Evolutionary conservation across 2,329 filamentous ascomycete genomes (phyloP).

Genomic region (Fusarium siculi): DNA sequence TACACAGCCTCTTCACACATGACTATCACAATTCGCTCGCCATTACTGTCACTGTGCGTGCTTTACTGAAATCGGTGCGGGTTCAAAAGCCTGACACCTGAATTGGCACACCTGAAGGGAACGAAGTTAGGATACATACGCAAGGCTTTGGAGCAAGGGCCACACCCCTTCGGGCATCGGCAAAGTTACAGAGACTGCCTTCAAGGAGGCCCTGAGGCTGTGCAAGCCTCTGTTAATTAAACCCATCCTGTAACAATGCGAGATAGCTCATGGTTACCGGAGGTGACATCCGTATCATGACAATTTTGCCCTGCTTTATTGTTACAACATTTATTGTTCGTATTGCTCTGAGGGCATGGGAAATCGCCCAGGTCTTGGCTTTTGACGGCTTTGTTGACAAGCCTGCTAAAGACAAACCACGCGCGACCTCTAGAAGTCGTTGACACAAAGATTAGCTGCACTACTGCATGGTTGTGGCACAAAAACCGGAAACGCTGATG

Average conservation of each 20-base stretch:
- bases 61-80: not conserved
- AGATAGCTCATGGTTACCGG: slow-evolving; percentile 9
- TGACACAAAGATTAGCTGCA: slow-evolving; percentile 20
- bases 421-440: slow-evolving; percentile 11
- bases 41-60: not conserved
- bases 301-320: not conserved
- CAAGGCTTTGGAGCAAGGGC: slow-evolving; percentile 17
- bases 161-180: slow-evolving; percentile 24
- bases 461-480: slow-evolving; percentile 17
- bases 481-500: slow-evolving; percentile 25
- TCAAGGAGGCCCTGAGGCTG: slow-evolving; percentile 22
- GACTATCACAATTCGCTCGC: slow-evolving; percentile 11
- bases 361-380: slow-evolving; percentile 22
- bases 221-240: slow-evolving; percentile 40
- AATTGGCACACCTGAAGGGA: slow-evolving; percentile 18
- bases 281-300: slow-evolving; percentile 7
- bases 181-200: slow-evolving; percentile 14
- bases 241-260: slow-evolving; percentile 31
- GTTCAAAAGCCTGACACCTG: not conserved
- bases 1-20: slow-evolving; percentile 10
- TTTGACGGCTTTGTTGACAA: not conserved
- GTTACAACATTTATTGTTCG: slow-evolving; percentile 1
- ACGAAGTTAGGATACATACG: not conserved
- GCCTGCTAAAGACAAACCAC: slow-evolving; percentile 9
- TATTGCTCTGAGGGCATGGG: not conserved